Percentiles rank a stretch among this genome's conserved stretches.
Evolutionary conservation across 176 grass and related monocot genomes (phyloP).

Genomic region (Guadua angustifolia): DNA sequence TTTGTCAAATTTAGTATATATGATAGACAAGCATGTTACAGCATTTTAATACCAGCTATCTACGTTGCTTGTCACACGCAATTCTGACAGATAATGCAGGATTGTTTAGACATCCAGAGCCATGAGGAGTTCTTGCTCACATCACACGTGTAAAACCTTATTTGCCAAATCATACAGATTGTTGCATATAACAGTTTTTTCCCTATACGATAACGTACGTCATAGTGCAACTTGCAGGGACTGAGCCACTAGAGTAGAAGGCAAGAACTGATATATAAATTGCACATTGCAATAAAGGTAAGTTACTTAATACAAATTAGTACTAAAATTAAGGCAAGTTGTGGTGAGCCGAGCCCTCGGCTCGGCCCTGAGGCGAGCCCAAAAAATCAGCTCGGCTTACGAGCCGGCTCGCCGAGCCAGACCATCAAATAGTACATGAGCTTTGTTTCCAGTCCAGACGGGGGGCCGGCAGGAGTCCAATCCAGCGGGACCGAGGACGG

Average conservation of each 20-base stretch:
- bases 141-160: not conserved
- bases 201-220: not conserved
- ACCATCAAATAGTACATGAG: too few species aligned
- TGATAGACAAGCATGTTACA: not conserved
- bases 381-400: too few species aligned
- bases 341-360: too few species aligned
- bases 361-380: too few species aligned
- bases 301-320: constrained; percentile 27
- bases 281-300: constrained; percentile 25
- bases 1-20: not conserved
- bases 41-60: constrained; percentile 1
- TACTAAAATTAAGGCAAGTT: not conserved
- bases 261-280: constrained; percentile 16
- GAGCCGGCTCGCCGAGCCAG: too few species aligned
- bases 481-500: too few species aligned
- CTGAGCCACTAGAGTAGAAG: constrained; percentile 15
- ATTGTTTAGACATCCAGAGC: not conserved
- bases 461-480: too few species aligned
- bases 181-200: not conserved
- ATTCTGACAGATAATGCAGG: constrained; percentile 33
- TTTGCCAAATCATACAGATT: constrained; percentile 7
- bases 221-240: constrained; percentile 32
- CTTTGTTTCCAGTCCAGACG: too few species aligned
- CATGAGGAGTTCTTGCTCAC: constrained; percentile 8
- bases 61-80: not conserved